A percentile compares a stretch with the other conserved stretches of the same genome.
phyloP scores from a whole-genome alignment of 2,329 filamentous ascomycete genomes.

The Scedosporium boydii region DNA sequence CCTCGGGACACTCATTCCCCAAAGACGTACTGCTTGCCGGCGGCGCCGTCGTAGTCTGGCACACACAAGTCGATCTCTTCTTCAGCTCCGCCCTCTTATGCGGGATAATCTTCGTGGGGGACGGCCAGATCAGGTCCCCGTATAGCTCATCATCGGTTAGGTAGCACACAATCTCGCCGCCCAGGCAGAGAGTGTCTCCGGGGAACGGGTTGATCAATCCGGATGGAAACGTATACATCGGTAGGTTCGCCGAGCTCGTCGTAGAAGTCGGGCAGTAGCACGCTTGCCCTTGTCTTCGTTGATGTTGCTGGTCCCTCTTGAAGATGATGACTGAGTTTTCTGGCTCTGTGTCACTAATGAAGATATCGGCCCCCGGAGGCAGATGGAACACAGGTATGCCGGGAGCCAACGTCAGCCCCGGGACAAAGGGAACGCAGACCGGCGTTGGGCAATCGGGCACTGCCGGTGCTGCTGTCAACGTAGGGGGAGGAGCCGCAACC shows the following conservation, averaged over 20 bases:
- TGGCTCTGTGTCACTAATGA: neutral
- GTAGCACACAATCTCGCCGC: neutral
- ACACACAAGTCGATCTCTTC: neutral
- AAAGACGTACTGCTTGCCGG: neutral
- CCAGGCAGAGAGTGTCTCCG: neutral
- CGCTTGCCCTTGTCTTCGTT: neutral
- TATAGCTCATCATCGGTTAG: neutral
- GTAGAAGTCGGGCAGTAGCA: neutral
- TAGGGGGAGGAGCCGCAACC: neutral
- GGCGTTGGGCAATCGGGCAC: neutral
- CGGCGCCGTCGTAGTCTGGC: neutral
- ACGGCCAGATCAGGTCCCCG: neutral
- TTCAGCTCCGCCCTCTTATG: neutral
- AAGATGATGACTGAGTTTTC: neutral
- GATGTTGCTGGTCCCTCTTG: neutral
- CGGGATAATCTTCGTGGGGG: neutral
- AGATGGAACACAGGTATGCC: neutral
- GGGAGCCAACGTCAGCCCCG: neutral
- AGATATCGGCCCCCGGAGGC: neutral
- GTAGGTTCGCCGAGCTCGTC: neutral
- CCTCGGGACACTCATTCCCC: neutral
- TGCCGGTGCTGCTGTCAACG: neutral
- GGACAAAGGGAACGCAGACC: neutral
- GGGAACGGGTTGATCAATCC: neutral
- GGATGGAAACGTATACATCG: neutral